A percentile compares a stretch with the other conserved stretches of the same genome.
Conservation (phyloP, 768 basidiomycete species). For the Boletus subparvulus region DNA sequence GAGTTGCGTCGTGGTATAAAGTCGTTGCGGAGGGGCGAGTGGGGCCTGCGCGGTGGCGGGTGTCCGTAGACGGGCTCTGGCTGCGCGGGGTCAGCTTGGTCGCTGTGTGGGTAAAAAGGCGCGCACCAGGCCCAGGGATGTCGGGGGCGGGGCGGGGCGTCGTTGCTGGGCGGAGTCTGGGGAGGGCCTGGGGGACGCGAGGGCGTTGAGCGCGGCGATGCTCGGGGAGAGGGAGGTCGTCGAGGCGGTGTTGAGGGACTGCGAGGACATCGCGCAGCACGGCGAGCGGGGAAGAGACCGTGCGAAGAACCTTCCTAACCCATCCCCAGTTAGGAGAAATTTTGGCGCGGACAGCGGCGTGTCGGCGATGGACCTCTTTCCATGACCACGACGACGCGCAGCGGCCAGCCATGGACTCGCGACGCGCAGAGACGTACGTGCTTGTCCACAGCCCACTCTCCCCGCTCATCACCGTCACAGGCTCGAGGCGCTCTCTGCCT, state of each 20-base stretch:
- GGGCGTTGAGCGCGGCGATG: conserved; percentile 34
- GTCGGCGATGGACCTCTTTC: conserved; percentile 20
- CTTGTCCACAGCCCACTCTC: not conserved
- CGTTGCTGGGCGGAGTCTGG: conserved; percentile 31
- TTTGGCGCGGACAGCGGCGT: conserved; percentile 17
- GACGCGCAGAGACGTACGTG: conserved; percentile 38
- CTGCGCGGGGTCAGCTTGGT: conserved; percentile 25
- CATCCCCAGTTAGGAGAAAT: conserved; percentile 22
- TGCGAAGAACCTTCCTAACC: conserved; percentile 26
- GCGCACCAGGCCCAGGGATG: conserved; percentile 41
- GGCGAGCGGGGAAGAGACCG: conserved; percentile 9
- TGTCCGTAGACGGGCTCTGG: conserved; percentile 46
- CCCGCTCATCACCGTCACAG: conserved; percentile 13
- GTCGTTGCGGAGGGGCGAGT: conserved; percentile 71
- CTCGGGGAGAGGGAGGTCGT: conserved; percentile 35
- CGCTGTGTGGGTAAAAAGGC: not conserved
- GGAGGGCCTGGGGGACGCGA: conserved; percentile 28
- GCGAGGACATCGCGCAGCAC: conserved; percentile 26
- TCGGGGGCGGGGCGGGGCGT: conserved; percentile 39
- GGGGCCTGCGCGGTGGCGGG: conserved; percentile 46
- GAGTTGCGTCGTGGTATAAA: conserved; percentile 50
- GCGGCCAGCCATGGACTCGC: conserved; percentile 28
- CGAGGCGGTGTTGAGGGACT: conserved; percentile 33
- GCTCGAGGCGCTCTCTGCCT: conserved; percentile 62
- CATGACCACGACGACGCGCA: conserved; percentile 35